phyloP scores from a whole-genome alignment of 2,329 filamentous ascomycete species.

The Ploettnerulaceae sp. region DNA sequence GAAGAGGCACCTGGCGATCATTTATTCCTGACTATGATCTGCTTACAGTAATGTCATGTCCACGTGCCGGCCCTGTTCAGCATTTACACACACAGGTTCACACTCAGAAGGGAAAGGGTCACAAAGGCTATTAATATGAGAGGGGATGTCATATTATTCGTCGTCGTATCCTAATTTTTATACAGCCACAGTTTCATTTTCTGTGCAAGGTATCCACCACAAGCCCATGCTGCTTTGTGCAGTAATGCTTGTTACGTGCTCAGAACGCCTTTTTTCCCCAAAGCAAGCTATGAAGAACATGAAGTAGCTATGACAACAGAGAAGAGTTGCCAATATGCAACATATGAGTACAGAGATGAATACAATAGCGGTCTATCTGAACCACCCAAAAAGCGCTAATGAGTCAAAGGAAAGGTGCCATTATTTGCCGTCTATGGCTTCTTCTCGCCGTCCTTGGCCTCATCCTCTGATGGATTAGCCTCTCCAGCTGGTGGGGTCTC shows the following conservation, averaged over 20 bases:
- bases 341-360: conserved; percentile 32
- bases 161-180: conserved; percentile 43
- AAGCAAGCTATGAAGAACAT: conserved; percentile 32
- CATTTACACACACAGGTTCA: conserved; percentile 10
- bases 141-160: conserved; percentile 54
- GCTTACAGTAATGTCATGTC: background rate
- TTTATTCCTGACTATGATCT: background rate
- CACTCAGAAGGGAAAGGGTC: background rate
- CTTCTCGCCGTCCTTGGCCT: conserved; percentile 67
- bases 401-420: conserved; percentile 24
- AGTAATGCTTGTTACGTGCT: too few species aligned
- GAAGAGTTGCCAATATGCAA: conserved; percentile 33
- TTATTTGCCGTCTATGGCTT: conserved; percentile 49
- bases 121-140: conserved; percentile 38
- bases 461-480: conserved; percentile 46
- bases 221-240: conserved; percentile 27
- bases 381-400: conserved; percentile 29
- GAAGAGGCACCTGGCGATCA: background rate
- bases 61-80: conserved; percentile 10
- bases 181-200: conserved; percentile 32
- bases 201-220: conserved; percentile 28
- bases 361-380: conserved; percentile 33
- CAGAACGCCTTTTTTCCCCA: conserved; percentile 33
- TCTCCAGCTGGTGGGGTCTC: conserved; percentile 45
- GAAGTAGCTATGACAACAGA: conserved; percentile 33